Evolutionary conservation across 2,329 filamentous ascomycete genomes (phyloP).

Genomic region (Fusarium nematophilum): DNA sequence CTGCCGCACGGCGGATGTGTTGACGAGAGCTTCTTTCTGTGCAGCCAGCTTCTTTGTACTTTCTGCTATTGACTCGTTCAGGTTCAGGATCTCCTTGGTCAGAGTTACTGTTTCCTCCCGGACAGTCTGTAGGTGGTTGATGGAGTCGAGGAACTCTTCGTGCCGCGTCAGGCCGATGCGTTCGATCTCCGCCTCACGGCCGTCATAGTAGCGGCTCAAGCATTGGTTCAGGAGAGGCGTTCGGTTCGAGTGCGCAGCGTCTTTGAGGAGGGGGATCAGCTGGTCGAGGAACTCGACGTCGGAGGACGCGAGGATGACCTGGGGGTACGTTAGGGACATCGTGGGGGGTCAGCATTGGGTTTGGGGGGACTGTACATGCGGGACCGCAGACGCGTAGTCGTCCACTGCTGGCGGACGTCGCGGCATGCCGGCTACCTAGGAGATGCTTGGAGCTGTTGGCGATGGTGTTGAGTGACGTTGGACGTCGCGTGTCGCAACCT

Average conservation of each 20-base stretch:
- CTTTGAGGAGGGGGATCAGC: slow-evolving; percentile 91
- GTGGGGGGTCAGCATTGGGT: slow-evolving; percentile 4
- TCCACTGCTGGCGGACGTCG: slow-evolving; percentile 59
- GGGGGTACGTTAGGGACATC: slow-evolving; percentile 18
- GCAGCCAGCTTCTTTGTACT: slow-evolving; percentile 94
- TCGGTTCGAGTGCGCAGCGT: slow-evolving; percentile 82
- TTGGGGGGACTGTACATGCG: slow-evolving; percentile 52
- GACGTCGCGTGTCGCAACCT: slow-evolving; percentile 35
- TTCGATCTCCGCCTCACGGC: slow-evolving; percentile 92
- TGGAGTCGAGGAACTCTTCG: slow-evolving; percentile 93
- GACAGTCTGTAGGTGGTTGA: slow-evolving; percentile 92
- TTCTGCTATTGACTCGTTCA: slow-evolving; percentile 94
- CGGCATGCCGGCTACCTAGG: slow-evolving; percentile 51
- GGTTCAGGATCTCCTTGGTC: slow-evolving; percentile 88
- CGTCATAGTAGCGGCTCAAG: slow-evolving; percentile 77
- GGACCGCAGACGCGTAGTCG: slow-evolving; percentile 60
- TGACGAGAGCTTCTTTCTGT: slow-evolving; percentile 93
- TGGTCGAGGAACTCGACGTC: slow-evolving; percentile 96
- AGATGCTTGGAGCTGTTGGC: slow-evolving; percentile 18
- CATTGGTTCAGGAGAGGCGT: slow-evolving; percentile 80
- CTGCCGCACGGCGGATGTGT: slow-evolving; percentile 90
- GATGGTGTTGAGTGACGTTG: slow-evolving; percentile 20
- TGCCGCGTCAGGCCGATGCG: slow-evolving; percentile 94
- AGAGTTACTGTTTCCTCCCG: slow-evolving; percentile 89
- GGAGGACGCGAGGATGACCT: slow-evolving; percentile 94